phyloP scores from a whole-genome alignment of 2,329 filamentous ascomycete species.

The Phoma sp. region DNA sequence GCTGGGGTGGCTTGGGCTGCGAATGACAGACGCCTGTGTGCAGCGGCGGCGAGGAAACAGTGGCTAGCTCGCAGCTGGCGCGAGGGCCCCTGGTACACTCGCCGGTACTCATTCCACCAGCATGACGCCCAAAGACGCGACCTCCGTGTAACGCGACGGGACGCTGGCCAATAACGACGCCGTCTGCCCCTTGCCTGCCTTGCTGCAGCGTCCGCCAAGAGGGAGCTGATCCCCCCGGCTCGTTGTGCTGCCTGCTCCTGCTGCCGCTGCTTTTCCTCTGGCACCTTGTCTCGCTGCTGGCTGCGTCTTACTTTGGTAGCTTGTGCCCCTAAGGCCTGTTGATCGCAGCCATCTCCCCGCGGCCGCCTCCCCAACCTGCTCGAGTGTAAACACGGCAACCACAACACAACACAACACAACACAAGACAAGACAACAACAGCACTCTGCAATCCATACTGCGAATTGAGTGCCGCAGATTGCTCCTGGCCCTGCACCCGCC shows the following conservation, averaged over 20 bases:
- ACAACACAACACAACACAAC: neutral
- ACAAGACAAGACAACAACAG: neutral
- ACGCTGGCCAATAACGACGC: neutral
- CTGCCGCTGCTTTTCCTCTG: constrained; percentile 3
- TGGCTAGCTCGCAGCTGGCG: constrained; percentile 27
- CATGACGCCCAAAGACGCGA: constrained; percentile 10
- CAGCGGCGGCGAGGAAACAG: constrained; percentile 25
- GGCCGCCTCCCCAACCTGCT: constrained; percentile 5
- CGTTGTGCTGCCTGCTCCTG: constrained; percentile 14
- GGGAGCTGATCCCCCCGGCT: constrained; percentile 20
- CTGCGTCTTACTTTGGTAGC: constrained; percentile 11
- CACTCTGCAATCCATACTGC: neutral
- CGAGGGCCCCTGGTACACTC: constrained; percentile 11
- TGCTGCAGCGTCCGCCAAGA: constrained; percentile 27
- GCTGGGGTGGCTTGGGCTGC: constrained; percentile 19
- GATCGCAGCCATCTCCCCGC: constrained; percentile 2
- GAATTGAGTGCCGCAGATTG: no score
- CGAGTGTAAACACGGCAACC: constrained; percentile 5
- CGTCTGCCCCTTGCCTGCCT: constrained; percentile 40
- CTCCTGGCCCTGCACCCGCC: neutral
- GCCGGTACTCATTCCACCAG: no score
- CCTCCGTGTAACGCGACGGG: constrained; percentile 25
- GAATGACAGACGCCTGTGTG: constrained; percentile 18
- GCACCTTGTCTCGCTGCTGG: neutral
- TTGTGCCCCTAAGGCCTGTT: constrained; percentile 2